Conservation (phyloP, 2,329 filamentous ascomycete species). For the Simplicillium sp. region DNA sequence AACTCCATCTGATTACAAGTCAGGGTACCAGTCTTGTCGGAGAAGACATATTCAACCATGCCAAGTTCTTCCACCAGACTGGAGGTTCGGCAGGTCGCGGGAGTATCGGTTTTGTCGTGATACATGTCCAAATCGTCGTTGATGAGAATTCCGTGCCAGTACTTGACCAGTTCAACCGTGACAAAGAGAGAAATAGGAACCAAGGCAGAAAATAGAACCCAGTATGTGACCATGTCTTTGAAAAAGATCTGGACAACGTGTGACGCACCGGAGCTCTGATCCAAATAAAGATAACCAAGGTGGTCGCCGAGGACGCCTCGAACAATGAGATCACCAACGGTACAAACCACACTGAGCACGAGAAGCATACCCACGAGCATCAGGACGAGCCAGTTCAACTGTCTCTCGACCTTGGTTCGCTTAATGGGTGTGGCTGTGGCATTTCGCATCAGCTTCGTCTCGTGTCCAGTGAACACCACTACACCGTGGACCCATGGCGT, state of each 20-base stretch:
- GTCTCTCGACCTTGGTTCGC: slow-evolving; percentile 86
- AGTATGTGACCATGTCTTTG: slow-evolving; percentile 93
- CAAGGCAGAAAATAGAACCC: slow-evolving; percentile 93
- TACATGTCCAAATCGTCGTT: slow-evolving; percentile 98
- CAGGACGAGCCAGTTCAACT: slow-evolving; percentile 89
- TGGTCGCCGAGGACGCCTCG: slow-evolving; percentile 53
- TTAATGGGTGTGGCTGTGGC: slow-evolving; percentile 97
- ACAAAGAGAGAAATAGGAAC: slow-evolving; percentile 98
- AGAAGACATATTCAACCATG: slow-evolving; percentile 98
- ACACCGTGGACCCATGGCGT: slow-evolving; percentile 95
- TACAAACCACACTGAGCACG: slow-evolving; percentile 77
- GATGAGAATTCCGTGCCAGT: slow-evolving; percentile 95
- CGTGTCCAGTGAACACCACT: slow-evolving; percentile 88
- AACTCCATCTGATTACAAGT: slow-evolving; percentile 99
- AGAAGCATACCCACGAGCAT: slow-evolving; percentile 81
- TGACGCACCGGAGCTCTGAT: slow-evolving; percentile 42
- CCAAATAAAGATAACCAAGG: slow-evolving; percentile 65
- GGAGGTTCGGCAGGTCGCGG: slow-evolving; percentile 90
- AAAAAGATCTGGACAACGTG: slow-evolving; percentile 70
- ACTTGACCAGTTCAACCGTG: slow-evolving; percentile 95
- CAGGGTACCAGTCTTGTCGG: slow-evolving; percentile 92
- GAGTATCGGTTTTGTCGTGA: slow-evolving; percentile 89
- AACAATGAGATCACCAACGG: slow-evolving; percentile 79
- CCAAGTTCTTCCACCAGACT: slow-evolving; percentile 94
- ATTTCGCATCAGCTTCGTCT: slow-evolving; percentile 98